Evolutionary conservation across 768 basidiomycete genomes (phyloP), one percentile per base, ranked within the genome.

Genomic region (Lactarius tabidus): DNA sequence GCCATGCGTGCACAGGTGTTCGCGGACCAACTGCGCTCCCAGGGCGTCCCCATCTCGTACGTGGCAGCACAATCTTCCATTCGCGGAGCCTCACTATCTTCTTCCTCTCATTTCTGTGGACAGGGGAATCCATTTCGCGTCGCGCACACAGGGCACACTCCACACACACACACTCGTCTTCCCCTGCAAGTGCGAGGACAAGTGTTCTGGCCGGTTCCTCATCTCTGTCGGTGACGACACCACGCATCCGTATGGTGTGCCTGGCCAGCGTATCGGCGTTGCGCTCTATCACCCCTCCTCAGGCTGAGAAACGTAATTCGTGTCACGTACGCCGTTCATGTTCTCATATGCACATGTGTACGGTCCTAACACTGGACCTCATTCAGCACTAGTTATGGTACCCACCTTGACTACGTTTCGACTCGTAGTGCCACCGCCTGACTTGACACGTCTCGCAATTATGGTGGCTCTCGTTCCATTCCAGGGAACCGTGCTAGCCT

Each of bases 241-340:
- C 18, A 52, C 55, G 26, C 64, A 65, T 57, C 60, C 55, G 26
- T 51, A 61, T 38, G 55, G 48, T n/a, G 38, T 65, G 12, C 45
- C n/a, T 6, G 60, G 64, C 29, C 64, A 65, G 45, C 55, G 64
- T 36, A 39, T 61, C 26, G 38, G 28, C 29, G 45, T 60, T 0
- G 48, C 48, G 9, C 26, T 51, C 15, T 3, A 39, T 12, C 64
- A 65, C 55, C 12, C 39, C 28, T 33, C 52, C 52, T 31, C 45
- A 6, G 5, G 45, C 23, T 26, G 45, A 48, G 23, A 23, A 23
- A 23, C 1, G n/a, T n/a, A n/a, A n/a, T 0, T 15, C n/a, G 14
- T 12, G 23, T 10, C 45, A 48, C 45, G 45, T 48, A 48, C 14
- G 45, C 23, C 6, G 12, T 23, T 8, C 45, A 48, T 48, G 23